Base-by-base conservation (phyloP, 108 stramenopile genomes). In the Hondaea fermentalgiana region DNA sequence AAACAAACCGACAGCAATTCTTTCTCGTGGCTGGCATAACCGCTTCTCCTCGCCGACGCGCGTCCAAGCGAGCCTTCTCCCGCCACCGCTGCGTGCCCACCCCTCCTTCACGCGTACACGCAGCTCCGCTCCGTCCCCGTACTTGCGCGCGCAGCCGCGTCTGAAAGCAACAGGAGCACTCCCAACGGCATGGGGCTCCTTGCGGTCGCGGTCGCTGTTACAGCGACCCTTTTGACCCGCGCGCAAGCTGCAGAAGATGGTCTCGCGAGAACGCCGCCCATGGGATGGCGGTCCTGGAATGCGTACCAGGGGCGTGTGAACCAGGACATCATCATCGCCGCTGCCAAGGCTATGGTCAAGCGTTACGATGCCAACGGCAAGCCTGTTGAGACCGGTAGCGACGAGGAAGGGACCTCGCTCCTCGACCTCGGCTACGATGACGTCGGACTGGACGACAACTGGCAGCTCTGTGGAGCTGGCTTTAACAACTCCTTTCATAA, bases 391-490 rank as follows among this genome's bases (percentile, higher is more conserved):
- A 53, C 10, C n/a, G 72, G 72, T 35, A 14, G 14, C 55, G 55
- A 14, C 14, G 55, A 8, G 55, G 55, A 57, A 12, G 23, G 76
- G 16, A 69, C 72, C 25, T 91, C 91, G 19, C 89, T 92, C 5
- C 87, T 60, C 51, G 91, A 93, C 88, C 58, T 93, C n/a, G 93
- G 93, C 4, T 93, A 91, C 83, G 69, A 89, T 57, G 91, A 93
- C 58, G 92, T 93, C 44, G 93, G 93, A n/a, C 72, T 93, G 16
- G 93, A 93, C 87, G 93, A 93, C 71, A 88, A 72, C 58, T 93
- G 92, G 91, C 91, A 93, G 87, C 55, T 19, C n/a, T 92, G 92
- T 64, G 43, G 87, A 35, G 51, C n/a, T 4, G 89, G 89, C 17
- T 3, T 88, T 3, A 55, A 87, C 43, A 69, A 87, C 17, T 35